Evolutionary conservation across 805 yeast genomes (phyloP).

Genomic region (Teunomyces pallodes): DNA sequence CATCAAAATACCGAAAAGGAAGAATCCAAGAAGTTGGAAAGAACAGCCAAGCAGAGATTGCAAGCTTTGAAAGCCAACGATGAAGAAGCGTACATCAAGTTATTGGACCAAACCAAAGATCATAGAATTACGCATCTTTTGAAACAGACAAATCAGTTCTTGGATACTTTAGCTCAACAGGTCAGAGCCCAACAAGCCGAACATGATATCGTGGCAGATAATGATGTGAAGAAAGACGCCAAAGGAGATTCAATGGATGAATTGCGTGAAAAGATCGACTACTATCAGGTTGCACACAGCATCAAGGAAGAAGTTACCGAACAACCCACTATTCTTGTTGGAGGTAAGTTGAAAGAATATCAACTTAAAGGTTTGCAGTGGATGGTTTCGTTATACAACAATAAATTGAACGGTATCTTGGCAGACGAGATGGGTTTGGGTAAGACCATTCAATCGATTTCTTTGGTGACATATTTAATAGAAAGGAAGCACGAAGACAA

Average conservation of each 20-base stretch:
- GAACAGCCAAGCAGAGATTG: constrained; percentile 83
- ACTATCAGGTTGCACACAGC: constrained; percentile 79
- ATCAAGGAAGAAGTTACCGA: constrained; percentile 62
- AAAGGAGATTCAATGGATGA: constrained; percentile 46
- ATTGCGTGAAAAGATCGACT: constrained; percentile 65
- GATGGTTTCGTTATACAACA: constrained; percentile 64
- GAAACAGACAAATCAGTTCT: constrained; percentile 74
- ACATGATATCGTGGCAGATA: constrained; percentile 32
- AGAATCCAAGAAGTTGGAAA: constrained; percentile 70
- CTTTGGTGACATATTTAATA: constrained; percentile 65
- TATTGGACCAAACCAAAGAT: constrained; percentile 83
- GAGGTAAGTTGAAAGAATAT: constrained; percentile 78
- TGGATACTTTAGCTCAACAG: constrained; percentile 75
- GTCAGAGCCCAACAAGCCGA: constrained; percentile 74
- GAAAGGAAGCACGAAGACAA: constrained; percentile 70
- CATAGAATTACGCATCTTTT: constrained; percentile 81
- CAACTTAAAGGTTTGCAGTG: constrained; percentile 64
- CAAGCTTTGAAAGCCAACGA: constrained; percentile 85
- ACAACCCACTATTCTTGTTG: constrained; percentile 70
- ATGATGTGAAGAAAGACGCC: constrained; percentile 27
- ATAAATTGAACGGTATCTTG: constrained; percentile 59
- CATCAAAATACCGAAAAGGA: constrained; percentile 67
- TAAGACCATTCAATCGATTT: constrained; percentile 73
- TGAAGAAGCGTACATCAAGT: constrained; percentile 82
- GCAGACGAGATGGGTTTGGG: constrained; percentile 73